Percentiles rank a stretch among this genome's conserved stretches.
Evolutionary conservation across 306 rosid species (phyloP).

Genomic region (Phaseolus lunatus): DNA sequence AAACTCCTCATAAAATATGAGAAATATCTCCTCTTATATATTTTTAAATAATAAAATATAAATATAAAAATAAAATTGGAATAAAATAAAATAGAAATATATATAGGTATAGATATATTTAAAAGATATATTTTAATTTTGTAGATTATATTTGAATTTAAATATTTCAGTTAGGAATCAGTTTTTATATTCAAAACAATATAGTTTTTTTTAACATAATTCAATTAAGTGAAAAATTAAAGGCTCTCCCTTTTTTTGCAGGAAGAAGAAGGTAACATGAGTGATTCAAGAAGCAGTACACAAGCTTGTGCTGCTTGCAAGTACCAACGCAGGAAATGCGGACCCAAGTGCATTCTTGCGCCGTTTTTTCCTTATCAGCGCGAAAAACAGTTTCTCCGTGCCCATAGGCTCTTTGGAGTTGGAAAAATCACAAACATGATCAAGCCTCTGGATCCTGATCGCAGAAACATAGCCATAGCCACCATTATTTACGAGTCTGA

Average conservation of each 20-base stretch:
- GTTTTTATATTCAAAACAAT: too few species aligned
- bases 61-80: too few species aligned
- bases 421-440: slow-evolving; percentile 68
- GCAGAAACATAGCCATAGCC: slow-evolving; percentile 57
- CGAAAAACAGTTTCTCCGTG: slow-evolving; percentile 67
- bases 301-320: slow-evolving; percentile 95
- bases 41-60: too few species aligned
- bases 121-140: too few species aligned
- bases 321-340: slow-evolving; percentile 80
- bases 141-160: too few species aligned
- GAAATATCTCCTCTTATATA: too few species aligned
- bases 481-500: slow-evolving; percentile 70
- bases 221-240: neutral
- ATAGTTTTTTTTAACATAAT: too few species aligned
- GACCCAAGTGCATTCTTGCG: slow-evolving; percentile 74
- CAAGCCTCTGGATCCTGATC: slow-evolving; percentile 39
- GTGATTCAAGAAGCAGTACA: slow-evolving; percentile 25
- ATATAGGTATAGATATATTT: too few species aligned
- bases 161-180: too few species aligned
- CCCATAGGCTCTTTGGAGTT: slow-evolving; percentile 82
- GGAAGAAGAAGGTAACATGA: slow-evolving; percentile 9
- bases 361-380: slow-evolving; percentile 84
- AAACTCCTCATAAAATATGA: too few species aligned
- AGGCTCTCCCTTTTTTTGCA: neutral
- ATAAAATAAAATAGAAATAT: too few species aligned